These are phyloP conservation scores for Gynochthodes officinalis DNA, from an alignment of 257 asterid genomes.

Conservation along the genomic window DNA sequence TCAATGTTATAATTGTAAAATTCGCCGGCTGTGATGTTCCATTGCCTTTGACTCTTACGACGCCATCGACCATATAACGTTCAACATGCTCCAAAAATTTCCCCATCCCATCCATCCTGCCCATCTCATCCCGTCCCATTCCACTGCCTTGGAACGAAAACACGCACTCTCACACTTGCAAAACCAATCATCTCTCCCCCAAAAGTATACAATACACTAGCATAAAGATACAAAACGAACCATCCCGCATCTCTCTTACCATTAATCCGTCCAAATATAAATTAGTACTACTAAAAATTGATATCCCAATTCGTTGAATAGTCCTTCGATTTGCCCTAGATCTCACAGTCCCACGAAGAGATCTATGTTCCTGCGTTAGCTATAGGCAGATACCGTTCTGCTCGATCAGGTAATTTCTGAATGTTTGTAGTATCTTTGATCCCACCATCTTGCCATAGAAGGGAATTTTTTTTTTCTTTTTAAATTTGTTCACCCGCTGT, in stretches of 20 bases:
- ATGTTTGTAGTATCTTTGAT: too few relatives aligned
- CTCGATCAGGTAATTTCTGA: constrained; percentile 11
- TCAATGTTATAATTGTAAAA: neutral
- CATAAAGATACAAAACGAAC: too few relatives aligned
- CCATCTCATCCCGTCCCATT: neutral
- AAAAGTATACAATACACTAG: neutral
- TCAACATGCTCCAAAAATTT: neutral
- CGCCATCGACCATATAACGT: constrained; percentile 16
- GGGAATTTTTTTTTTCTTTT: neutral
- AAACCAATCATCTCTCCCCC: constrained; percentile 9
- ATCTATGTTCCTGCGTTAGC: neutral
- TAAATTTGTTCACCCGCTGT: neutral
- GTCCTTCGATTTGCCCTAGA: constrained; percentile 13
- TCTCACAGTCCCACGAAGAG: constrained; percentile 15
- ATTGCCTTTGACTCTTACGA: constrained; percentile 11
- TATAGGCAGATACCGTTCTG: neutral
- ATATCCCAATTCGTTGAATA: neutral
- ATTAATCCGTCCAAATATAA: neutral
- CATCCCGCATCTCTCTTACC: neutral
- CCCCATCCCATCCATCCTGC: too few relatives aligned
- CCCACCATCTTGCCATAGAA: neutral
- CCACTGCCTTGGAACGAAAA: neutral
- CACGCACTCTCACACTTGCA: constrained; percentile 8
- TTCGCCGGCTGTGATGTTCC: constrained; percentile 23
- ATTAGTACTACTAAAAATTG: neutral